phyloP scores from a whole-genome alignment of 495 filamentous ascomycete species.

The Coniosporium apollinis region DNA sequence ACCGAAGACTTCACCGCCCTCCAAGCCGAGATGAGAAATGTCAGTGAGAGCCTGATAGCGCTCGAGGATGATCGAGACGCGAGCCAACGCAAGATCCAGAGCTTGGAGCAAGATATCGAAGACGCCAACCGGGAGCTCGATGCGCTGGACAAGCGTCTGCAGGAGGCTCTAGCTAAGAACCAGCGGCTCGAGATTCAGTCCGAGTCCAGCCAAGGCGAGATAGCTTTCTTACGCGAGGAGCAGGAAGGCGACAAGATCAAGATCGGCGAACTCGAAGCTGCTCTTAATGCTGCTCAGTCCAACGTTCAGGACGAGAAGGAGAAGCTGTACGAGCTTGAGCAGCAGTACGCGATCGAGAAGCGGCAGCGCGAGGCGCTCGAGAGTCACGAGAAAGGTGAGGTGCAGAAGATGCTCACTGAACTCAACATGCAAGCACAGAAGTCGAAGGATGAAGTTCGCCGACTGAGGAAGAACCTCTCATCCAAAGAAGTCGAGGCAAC shows the following conservation, averaged over 20 bases:
- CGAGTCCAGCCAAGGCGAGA: slow-evolving; percentile 83
- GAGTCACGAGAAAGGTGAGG: slow-evolving; percentile 75
- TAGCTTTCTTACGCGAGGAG: slow-evolving; percentile 88
- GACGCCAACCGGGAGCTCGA: slow-evolving; percentile 30
- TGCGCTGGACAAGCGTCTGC: slow-evolving; percentile 41
- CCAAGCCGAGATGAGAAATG: slow-evolving; percentile 78
- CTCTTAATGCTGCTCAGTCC: slow-evolving; percentile 55
- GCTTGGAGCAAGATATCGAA: slow-evolving; percentile 21
- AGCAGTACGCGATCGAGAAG: slow-evolving; percentile 58
- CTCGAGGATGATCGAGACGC: slow-evolving; percentile 63
- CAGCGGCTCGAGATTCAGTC: slow-evolving; percentile 76
- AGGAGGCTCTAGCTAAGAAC: slow-evolving; percentile 61
- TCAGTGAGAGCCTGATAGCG: slow-evolving; percentile 67
- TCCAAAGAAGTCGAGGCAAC: slow-evolving; percentile 73
- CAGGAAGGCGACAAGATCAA: slow-evolving; percentile 97
- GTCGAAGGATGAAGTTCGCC: slow-evolving; percentile 74
- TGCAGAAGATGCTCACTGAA: slow-evolving; percentile 63
- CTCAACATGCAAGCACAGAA: slow-evolving; percentile 64
- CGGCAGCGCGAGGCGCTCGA: slow-evolving; percentile 76
- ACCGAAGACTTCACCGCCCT: slow-evolving; percentile 71
- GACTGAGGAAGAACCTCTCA: slow-evolving; percentile 63
- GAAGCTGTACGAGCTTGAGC: slow-evolving; percentile 58
- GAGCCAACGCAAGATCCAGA: slow-evolving; percentile 20
- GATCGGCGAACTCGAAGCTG: slow-evolving; percentile 79
- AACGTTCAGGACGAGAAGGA: slow-evolving; percentile 67